Percentiles rank a stretch among this genome's conserved stretches.
These are phyloP conservation scores for Fusarium staphyleae DNA, from an alignment of 2,329 filamentous ascomycete genomes.

Conservation along the genomic window DNA sequence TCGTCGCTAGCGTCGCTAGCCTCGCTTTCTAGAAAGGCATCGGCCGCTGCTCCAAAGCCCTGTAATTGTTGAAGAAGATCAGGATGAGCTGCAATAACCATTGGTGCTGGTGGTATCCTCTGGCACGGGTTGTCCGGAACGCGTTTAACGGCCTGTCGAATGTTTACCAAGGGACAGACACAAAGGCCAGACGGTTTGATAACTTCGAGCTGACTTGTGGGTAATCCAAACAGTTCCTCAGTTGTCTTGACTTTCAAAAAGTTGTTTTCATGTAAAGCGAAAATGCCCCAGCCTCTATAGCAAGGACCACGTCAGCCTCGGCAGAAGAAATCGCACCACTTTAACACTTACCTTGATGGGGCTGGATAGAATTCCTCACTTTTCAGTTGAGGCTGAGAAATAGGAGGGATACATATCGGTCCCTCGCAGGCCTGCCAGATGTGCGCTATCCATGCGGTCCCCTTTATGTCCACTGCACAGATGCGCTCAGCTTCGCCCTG, in stretches of 20 bases:
- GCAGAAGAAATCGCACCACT: not conserved
- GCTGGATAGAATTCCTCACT: conserved; percentile 44
- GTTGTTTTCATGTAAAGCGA: conserved; percentile 53
- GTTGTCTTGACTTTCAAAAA: conserved; percentile 50
- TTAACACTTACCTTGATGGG: conserved; percentile 39
- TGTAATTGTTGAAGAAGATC: conserved; percentile 16
- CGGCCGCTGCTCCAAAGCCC: conserved; percentile 16
- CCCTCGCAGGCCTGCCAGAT: conserved; percentile 55
- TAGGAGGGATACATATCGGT: conserved; percentile 40
- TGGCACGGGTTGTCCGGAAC: conserved; percentile 45
- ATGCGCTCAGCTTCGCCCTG: conserved; percentile 58
- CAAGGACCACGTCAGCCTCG: conserved; percentile 3
- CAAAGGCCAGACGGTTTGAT: conserved; percentile 23
- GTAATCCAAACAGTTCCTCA: conserved; percentile 47
- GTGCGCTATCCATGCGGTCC: conserved; percentile 57
- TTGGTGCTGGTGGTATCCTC: not conserved
- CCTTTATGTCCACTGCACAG: conserved; percentile 59
- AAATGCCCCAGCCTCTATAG: conserved; percentile 57
- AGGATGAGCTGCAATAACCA: conserved; percentile 22
- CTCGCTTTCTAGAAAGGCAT: conserved; percentile 21
- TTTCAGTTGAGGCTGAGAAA: conserved; percentile 27
- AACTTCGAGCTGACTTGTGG: conserved; percentile 27
- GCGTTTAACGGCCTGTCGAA: conserved; percentile 35
- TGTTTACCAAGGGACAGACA: conserved; percentile 38
- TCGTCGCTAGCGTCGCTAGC: conserved; percentile 16